Percentiles rank a stretch among this genome's conserved stretches.
Evolutionary conservation across 331 rosid genomes (phyloP).

Genomic region (Pyrus hybrid): DNA sequence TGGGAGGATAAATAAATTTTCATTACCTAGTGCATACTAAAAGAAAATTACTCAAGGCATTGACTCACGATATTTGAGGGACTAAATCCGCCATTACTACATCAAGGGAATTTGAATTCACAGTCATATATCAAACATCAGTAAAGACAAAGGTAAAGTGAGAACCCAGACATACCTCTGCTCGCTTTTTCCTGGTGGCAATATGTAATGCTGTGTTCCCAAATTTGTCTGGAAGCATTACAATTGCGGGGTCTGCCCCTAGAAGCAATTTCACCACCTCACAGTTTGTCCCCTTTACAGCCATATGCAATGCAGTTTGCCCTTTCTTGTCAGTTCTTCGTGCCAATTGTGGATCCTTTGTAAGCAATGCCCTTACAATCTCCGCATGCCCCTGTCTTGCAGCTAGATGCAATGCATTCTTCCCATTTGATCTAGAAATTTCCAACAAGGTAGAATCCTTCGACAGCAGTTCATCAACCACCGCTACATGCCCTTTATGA

Average conservation of each 20-base stretch:
- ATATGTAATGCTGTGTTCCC: constrained; percentile 94
- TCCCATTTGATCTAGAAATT: constrained; percentile 71
- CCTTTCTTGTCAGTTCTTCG: constrained; percentile 97
- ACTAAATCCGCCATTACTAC: background rate
- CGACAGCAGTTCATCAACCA: constrained; percentile 75
- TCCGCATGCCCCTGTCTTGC: constrained; percentile 94
- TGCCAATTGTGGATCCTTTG: constrained; percentile 83
- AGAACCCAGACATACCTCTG: constrained; percentile 48
- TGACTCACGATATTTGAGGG: background rate
- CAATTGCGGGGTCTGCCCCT: constrained; percentile 89
- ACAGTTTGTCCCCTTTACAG: constrained; percentile 91
- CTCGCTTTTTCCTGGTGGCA: constrained; percentile 93
- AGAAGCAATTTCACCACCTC: constrained; percentile 93
- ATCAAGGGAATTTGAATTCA: background rate
- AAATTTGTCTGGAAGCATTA: constrained; percentile 97
- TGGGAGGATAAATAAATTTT: background rate
- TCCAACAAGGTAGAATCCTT: constrained; percentile 76
- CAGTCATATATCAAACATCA: background rate
- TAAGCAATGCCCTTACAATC: constrained; percentile 63
- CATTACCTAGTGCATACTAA: background rate
- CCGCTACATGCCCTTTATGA: constrained; percentile 69
- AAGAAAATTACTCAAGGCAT: background rate
- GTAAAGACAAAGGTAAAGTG: background rate
- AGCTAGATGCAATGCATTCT: constrained; percentile 88
- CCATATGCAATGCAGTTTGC: constrained; percentile 99